Conservation (phyloP, 2,329 filamentous ascomycete species). For the Aspergillus aculeatus region DNA sequence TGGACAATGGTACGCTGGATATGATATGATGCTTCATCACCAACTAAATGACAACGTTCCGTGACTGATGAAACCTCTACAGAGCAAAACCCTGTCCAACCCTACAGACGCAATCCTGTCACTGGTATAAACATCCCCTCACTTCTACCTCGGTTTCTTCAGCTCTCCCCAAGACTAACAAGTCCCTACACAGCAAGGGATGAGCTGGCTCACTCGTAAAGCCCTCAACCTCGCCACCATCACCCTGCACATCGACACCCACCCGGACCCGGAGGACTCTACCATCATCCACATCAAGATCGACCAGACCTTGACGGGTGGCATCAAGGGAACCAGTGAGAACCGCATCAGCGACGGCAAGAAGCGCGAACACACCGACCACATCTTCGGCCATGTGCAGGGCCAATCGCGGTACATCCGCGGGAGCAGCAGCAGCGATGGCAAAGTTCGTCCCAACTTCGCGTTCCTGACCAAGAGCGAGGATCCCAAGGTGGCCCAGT, state of each 20-base stretch:
- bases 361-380: slow-evolving; percentile 68
- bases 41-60: neutral
- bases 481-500: slow-evolving; percentile 38
- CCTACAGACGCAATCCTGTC: slow-evolving; percentile 65
- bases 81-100: slow-evolving; percentile 77
- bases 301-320: slow-evolving; percentile 68
- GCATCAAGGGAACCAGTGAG: slow-evolving; percentile 66
- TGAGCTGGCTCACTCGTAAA: slow-evolving; percentile 71
- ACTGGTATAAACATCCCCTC: slow-evolving; percentile 45
- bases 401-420: slow-evolving; percentile 58
- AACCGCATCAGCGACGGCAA: slow-evolving; percentile 57
- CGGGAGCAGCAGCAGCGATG: slow-evolving; percentile 36
- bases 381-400: slow-evolving; percentile 72
- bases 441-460: slow-evolving; percentile 35
- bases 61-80: slow-evolving; percentile 5
- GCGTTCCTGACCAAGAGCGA: slow-evolving; percentile 41
- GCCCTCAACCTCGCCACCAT: slow-evolving; percentile 68
- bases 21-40: slow-evolving; percentile 23
- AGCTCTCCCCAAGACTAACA: neutral
- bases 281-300: slow-evolving; percentile 65
- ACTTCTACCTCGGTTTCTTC: neutral
- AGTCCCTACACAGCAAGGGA: slow-evolving; percentile 54
- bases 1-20: slow-evolving; percentile 62
- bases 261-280: slow-evolving; percentile 43
- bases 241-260: slow-evolving; percentile 62